Conservation (phyloP, 192 early-diverging fungal genomes). For the Podila epigama region DNA sequence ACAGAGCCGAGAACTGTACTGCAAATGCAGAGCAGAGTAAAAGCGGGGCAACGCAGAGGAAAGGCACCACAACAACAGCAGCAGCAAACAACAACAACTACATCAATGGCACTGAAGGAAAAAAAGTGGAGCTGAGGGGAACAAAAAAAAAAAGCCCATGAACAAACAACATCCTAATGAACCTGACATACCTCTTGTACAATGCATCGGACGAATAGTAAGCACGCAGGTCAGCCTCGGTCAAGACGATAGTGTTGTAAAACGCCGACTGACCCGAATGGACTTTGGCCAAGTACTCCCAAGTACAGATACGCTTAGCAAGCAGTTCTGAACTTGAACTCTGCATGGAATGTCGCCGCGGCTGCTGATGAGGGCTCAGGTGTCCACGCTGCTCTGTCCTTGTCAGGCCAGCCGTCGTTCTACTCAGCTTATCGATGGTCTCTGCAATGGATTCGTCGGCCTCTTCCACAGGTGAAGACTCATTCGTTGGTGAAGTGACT, state of each 20-base stretch:
- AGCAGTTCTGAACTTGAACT: conserved; percentile 10
- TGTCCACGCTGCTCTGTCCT: background rate
- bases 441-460: background rate
- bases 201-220: conserved; percentile 9
- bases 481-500: background rate
- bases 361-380: background rate
- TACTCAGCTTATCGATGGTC: background rate
- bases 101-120: too few species aligned
- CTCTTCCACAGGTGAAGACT: background rate
- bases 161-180: too few species aligned
- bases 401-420: background rate
- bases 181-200: conserved; percentile 18
- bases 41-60: too few species aligned
- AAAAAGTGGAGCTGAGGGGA: too few species aligned
- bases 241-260: conserved; percentile 23
- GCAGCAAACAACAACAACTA: too few species aligned
- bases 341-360: background rate
- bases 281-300: conserved; percentile 26
- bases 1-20: too few species aligned
- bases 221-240: conserved; percentile 11
- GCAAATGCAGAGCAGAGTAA: too few species aligned
- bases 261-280: conserved; percentile 12
- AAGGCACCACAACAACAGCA: too few species aligned
- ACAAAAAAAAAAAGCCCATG: too few species aligned
- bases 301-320: conserved; percentile 9